Conservation (phyloP, 2,329 filamentous ascomycete genomes). For the Cytospora schulzeri region DNA sequence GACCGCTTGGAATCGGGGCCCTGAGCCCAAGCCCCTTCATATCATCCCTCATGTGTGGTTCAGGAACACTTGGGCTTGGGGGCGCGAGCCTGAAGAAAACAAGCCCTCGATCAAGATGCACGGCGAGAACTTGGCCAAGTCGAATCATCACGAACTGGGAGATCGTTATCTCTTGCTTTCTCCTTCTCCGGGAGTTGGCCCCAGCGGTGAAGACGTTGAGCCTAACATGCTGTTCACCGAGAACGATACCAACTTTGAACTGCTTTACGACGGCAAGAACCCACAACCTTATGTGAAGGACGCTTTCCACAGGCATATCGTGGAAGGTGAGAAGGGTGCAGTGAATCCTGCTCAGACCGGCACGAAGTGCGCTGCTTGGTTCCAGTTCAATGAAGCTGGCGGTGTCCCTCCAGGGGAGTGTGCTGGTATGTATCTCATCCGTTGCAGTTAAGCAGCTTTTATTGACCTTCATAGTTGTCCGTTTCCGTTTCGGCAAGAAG, state of each 20-base stretch:
- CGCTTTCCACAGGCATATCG: slow-evolving; percentile 87
- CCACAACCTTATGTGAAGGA: slow-evolving; percentile 88
- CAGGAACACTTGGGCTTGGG: slow-evolving; percentile 97
- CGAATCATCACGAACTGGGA: slow-evolving; percentile 79
- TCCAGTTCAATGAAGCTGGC: slow-evolving; percentile 84
- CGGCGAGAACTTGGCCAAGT: slow-evolving; percentile 69
- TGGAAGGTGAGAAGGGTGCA: slow-evolving; percentile 76
- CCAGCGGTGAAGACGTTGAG: slow-evolving; percentile 78
- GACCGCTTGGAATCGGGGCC: slow-evolving; percentile 93
- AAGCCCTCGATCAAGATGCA: slow-evolving; percentile 77
- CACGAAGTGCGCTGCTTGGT: slow-evolving; percentile 92
- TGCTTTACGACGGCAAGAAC: slow-evolving; percentile 78
- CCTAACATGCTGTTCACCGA: slow-evolving; percentile 90
- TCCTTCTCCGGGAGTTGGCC: slow-evolving; percentile 83
- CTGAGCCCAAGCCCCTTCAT: slow-evolving; percentile 86
- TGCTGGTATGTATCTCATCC: slow-evolving; percentile 69
- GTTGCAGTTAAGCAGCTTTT: slow-evolving; percentile 33
- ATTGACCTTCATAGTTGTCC: slow-evolving; percentile 63
- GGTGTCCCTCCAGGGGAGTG: slow-evolving; percentile 90
- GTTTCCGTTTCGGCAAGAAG: slow-evolving; percentile 82
- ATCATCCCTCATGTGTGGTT: slow-evolving; percentile 97
- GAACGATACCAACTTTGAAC: slow-evolving; percentile 87
- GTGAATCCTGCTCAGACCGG: slow-evolving; percentile 79
- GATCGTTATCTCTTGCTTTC: slow-evolving; percentile 83
- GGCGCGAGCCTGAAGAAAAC: slow-evolving; percentile 70